These are phyloP conservation scores for Camillea tinctor DNA, from an alignment of 2,329 filamentous ascomycete genomes.

Conservation along the genomic window DNA sequence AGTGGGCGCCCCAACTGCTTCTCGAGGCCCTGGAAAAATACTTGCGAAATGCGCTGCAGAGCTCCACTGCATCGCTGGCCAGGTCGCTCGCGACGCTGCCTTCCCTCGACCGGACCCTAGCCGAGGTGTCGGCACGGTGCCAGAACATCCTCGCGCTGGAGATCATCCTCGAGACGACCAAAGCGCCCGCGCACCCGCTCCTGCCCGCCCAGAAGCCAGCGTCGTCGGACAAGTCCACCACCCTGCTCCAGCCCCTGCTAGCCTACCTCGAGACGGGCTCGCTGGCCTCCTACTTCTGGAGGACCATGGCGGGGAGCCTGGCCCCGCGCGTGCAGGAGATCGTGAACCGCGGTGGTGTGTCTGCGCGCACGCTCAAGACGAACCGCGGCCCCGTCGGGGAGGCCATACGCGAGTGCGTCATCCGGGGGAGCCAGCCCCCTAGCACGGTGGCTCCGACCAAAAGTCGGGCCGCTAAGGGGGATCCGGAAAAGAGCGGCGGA, in stretches of 20 bases:
- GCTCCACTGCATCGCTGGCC: conserved; percentile 71
- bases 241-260: conserved; percentile 71
- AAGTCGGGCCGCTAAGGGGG: conserved; percentile 39
- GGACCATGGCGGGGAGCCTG: conserved; percentile 77
- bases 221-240: conserved; percentile 39
- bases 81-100: conserved; percentile 78
- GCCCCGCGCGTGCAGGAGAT: conserved; percentile 81
- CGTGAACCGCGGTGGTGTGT: conserved; percentile 75
- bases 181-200: conserved; percentile 67
- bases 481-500: conserved; percentile 47
- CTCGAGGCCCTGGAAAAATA: conserved; percentile 78
- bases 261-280: conserved; percentile 82
- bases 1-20: conserved; percentile 67
- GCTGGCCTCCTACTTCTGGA: conserved; percentile 89
- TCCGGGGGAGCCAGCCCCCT: conserved; percentile 71
- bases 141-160: conserved; percentile 91
- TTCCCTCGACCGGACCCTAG: conserved; percentile 75
- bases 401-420: conserved; percentile 78
- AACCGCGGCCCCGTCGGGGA: conserved; percentile 75
- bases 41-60: conserved; percentile 76
- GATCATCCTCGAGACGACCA: conserved; percentile 67
- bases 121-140: conserved; percentile 79
- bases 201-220: conserved; percentile 38
- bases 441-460: conserved; percentile 47
- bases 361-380: conserved; percentile 73